Percentiles rank a stretch among this genome's conserved stretches.
phyloP scores from a whole-genome alignment of 2,329 filamentous ascomycete genomes.

The Dactylellina leptospora region DNA sequence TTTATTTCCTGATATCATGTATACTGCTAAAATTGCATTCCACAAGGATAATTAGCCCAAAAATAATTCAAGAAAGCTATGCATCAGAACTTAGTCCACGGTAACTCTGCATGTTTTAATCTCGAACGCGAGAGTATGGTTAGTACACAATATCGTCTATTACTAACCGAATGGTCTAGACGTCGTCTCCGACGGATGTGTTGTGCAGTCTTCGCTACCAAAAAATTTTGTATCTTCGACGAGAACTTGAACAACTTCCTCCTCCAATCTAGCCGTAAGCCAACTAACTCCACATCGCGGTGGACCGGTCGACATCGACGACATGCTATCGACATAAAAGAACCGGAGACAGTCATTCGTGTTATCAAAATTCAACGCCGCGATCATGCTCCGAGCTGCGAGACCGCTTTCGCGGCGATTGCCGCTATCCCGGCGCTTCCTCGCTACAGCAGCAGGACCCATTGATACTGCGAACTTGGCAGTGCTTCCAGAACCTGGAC shows the following conservation, averaged over 20 bases:
- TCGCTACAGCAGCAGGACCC: conserved; percentile 60
- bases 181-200: too few relatives aligned
- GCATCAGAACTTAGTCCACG: too few relatives aligned
- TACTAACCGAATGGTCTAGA: too few relatives aligned
- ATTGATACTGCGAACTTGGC: conserved; percentile 77
- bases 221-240: conserved; percentile 10
- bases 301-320: neutral
- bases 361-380: neutral
- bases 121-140: too few relatives aligned
- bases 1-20: too few relatives aligned
- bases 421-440: conserved; percentile 57
- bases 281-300: neutral
- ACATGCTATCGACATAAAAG: conserved; percentile 21
- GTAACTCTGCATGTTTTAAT: too few relatives aligned
- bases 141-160: too few relatives aligned
- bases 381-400: conserved; percentile 43
- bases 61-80: too few relatives aligned
- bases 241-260: neutral
- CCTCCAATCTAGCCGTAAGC: neutral
- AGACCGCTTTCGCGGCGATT: conserved; percentile 41
- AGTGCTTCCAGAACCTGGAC: conserved; percentile 78
- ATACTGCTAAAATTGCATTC: too few relatives aligned
- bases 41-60: too few relatives aligned
- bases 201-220: neutral
- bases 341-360: neutral